phyloP scores from a whole-genome alignment of 345 rosid genomes.

The Mangifera indica region DNA sequence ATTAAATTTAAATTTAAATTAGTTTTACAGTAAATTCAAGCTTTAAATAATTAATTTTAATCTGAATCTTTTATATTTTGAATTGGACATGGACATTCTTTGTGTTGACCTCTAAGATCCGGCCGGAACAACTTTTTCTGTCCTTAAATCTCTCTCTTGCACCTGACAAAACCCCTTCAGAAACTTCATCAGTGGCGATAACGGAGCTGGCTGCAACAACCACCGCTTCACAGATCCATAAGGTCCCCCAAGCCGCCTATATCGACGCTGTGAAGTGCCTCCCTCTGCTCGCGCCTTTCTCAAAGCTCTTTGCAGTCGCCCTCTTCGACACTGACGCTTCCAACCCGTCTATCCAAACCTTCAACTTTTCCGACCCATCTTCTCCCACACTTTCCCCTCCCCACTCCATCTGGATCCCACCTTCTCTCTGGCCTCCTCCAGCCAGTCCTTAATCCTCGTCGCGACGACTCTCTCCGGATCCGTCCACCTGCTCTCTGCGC shows the following conservation, averaged over 20 bases:
- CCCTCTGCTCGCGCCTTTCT: slow-evolving; percentile 66
- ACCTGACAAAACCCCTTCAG: no score
- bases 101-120: no score
- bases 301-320: slow-evolving; percentile 49
- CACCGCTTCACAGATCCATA: slow-evolving; percentile 42
- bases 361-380: slow-evolving; percentile 38
- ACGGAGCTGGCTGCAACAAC: no score
- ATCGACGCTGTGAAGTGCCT: slow-evolving; percentile 88
- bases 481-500: slow-evolving; percentile 45
- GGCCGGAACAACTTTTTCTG: no score
- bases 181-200: no score
- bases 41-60: no score
- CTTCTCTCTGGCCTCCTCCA: slow-evolving; percentile 46
- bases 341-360: slow-evolving; percentile 56
- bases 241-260: slow-evolving; percentile 56
- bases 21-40: no score
- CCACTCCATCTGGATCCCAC: slow-evolving; percentile 48
- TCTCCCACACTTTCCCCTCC: no score
- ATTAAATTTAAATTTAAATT: no score
- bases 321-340: slow-evolving; percentile 50
- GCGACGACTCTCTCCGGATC: slow-evolving; percentile 61
- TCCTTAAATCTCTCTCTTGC: no score
- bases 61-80: no score
- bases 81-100: no score
- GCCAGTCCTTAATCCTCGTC: slow-evolving; percentile 38